Evolutionary conservation across 2,329 filamentous ascomycete genomes (phyloP), one percentile per base, ranked within the genome.

Genomic region (Lachnellula hyalina): DNA sequence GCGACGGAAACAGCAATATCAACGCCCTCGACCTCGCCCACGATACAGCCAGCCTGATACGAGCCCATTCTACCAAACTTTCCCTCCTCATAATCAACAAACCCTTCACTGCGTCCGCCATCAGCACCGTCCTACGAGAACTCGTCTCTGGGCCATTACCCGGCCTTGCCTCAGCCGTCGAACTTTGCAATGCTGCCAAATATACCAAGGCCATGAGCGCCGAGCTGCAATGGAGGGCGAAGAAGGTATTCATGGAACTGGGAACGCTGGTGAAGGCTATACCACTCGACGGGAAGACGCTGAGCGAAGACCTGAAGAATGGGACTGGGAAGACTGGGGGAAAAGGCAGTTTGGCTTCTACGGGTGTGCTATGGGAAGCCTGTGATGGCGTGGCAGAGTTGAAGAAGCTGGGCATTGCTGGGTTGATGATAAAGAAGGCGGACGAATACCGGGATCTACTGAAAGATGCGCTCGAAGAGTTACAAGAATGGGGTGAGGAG

Each of bases 401-500:
- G 40, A 81, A 84, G 48, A 77, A 76, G 5, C 73, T 84, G 23
- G 91, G 90, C 0, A 79, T 95, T 5, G 81, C 80, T 0, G 89
- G 86, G 0, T 75, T 91, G 54, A 78, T 93, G 47, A 78, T 87
- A 0, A 77, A 80, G 61, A 91, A 87, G 67, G 86, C 86, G 1
- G 83, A 89, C 62, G 79, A 91, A 68, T 89, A 86, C 72, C 77
- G 84, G 41, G 89, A 89, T 53, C 82, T 87, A 2, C 74, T 96
- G 23, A 82, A 89, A 63, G 93, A 96, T 73, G 87, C 90, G 0
- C 81, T 95, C 62, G 83, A 89, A 59, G 93, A 96, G 73, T 71
- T 96, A 61, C 89, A 90, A 68, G 90, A 93, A 63, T 96, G 92
- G 90, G 84, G 86, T 19, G 87, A 90, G 1, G 87, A 90, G 64